Percentiles rank a stretch among this genome's conserved stretches.
Evolutionary conservation across 148 eudicot genomes (phyloP).

Genomic region (Tetragonia tetragonoides): DNA sequence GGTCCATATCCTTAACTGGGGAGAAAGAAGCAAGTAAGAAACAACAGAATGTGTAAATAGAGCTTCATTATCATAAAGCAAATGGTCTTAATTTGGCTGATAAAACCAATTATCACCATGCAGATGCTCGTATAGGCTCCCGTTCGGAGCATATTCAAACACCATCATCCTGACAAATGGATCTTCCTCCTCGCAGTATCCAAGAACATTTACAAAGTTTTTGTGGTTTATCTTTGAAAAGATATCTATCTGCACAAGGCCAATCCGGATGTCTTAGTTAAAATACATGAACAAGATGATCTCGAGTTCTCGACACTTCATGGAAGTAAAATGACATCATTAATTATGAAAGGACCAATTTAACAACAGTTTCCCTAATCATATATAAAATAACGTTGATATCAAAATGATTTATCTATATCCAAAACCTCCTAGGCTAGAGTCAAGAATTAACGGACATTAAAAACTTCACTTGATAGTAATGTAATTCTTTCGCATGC

Average conservation of each 20-base stretch:
- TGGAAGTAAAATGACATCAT: neutral
- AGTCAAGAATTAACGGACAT: neutral
- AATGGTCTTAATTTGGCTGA: neutral
- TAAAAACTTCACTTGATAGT: neutral
- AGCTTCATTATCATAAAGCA: neutral
- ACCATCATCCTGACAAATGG: slow-evolving; percentile 82
- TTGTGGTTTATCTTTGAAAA: slow-evolving; percentile 66
- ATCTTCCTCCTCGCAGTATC: slow-evolving; percentile 62
- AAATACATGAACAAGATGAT: neutral
- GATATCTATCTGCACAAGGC: slow-evolving; percentile 42
- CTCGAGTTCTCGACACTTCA: neutral
- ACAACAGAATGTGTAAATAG: neutral
- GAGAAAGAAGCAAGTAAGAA: slow-evolving; percentile 10
- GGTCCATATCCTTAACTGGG: slow-evolving; percentile 51
- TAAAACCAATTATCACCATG: slow-evolving; percentile 41
- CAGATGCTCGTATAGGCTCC: slow-evolving; percentile 61
- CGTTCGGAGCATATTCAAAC: slow-evolving; percentile 69
- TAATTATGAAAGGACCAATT: neutral
- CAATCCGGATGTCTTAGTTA: neutral
- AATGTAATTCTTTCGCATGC: neutral
- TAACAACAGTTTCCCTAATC: neutral
- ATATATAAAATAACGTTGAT: no score
- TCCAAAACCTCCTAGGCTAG: neutral
- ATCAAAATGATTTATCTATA: neutral
- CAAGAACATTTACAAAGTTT: slow-evolving; percentile 64